Evolutionary conservation across 1,284 basidiomycete genomes (phyloP), one percentile per base, ranked within the genome.

Genomic region (Cutaneotrichosporon curvatum): DNA sequence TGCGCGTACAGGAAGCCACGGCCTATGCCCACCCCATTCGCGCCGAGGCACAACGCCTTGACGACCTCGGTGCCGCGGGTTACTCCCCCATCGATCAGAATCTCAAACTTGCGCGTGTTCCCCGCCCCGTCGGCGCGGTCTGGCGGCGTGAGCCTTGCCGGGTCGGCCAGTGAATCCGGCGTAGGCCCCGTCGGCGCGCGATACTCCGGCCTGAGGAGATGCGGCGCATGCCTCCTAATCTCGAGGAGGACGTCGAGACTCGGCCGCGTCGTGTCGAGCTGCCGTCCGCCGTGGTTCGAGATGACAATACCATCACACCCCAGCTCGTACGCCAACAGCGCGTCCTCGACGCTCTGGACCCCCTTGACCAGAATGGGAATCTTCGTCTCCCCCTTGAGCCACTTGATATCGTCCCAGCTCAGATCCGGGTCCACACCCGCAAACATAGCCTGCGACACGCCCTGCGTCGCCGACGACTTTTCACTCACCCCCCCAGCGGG

Each of bases 1-100:
- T 92, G 87, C 1, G 87, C 87, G 61, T 85, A 92, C n/a, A 95
- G 75, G 76, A 94, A 91, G 1, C 85, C 79, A 22, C 91, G 79
- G 0, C 91, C 91, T 20, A 96, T 74, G 2, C 92, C 91, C 6
- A 94, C 89, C 4, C 86, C 89, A 55, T 75, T 84, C 1, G 91
- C 92, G 32, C 91, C 92, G 21, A 96, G 75, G 57, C 88, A 92
- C 2, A 96, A 71, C 0, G 90, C 89, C 71, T 96, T 96, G 44
- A 96, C 72, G 8, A 94, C 82, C 67, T 92, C 89, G 77, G 87
- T 90, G 19, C 91, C 91, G 36, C 91, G 78, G 44, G 78, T 76
- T 28, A 90, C 76, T 4, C 90, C 91, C 14, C 91, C 91, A 65
- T 96, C 91, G 47, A 94, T 81, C 59, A 87, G 92, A 14, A 96